A percentile compares a stretch with the other conserved stretches of the same genome.
phyloP scores from a whole-genome alignment of 2,329 filamentous ascomycete species.

The Moelleriella libera region DNA sequence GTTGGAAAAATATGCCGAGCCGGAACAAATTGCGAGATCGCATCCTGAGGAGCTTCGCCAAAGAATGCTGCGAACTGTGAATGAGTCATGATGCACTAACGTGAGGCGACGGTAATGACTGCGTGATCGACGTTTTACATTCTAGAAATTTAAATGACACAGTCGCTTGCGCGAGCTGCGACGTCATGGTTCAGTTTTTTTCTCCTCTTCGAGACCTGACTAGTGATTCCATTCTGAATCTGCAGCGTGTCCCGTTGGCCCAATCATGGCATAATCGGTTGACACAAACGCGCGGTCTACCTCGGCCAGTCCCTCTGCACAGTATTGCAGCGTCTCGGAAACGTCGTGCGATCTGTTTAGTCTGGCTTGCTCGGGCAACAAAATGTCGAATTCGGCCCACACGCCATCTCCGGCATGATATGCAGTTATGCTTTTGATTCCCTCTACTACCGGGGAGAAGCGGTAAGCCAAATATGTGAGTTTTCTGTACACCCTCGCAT shows the following conservation, averaged over 20 bases:
- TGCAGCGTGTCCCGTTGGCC: slow-evolving; percentile 15
- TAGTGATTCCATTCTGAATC: slow-evolving; percentile 10
- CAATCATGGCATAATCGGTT: slow-evolving; percentile 18
- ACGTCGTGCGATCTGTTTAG: slow-evolving; percentile 17
- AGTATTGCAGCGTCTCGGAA: slow-evolving; percentile 19
- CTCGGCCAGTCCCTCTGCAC: slow-evolving; percentile 15
- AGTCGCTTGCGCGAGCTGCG: neutral
- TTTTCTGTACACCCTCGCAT: slow-evolving; percentile 14
- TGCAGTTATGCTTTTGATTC: slow-evolving; percentile 18
- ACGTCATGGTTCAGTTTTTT: neutral
- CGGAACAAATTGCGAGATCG: slow-evolving; percentile 22
- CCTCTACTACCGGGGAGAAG: slow-evolving; percentile 16
- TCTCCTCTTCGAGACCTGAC: neutral
- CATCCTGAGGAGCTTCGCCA: slow-evolving; percentile 23
- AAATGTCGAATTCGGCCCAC: slow-evolving; percentile 18
- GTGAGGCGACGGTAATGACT: too few species aligned
- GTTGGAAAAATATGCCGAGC: slow-evolving; percentile 25
- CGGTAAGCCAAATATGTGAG: slow-evolving; percentile 18
- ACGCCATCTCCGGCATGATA: slow-evolving; percentile 19
- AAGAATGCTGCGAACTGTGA: slow-evolving; percentile 12
- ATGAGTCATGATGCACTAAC: slow-evolving; percentile 5
- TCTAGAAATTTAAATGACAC: too few species aligned
- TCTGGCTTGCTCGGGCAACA: slow-evolving; percentile 16
- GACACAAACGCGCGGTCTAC: slow-evolving; percentile 19
- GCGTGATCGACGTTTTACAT: too few species aligned